phyloP scores from a whole-genome alignment of 305 asterid species.

The Fraxinus xanthoxyloides region DNA sequence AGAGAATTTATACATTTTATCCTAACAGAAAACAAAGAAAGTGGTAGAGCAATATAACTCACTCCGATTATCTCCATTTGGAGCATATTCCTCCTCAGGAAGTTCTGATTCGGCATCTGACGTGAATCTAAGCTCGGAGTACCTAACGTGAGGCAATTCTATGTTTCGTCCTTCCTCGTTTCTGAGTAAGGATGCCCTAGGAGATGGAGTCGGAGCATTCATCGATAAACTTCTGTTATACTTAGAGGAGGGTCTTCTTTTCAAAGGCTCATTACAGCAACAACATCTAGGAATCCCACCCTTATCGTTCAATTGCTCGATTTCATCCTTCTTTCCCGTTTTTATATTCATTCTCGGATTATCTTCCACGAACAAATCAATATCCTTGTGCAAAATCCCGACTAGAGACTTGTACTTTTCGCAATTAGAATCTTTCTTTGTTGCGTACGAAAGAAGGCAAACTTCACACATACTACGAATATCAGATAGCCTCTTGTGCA shows the following conservation, averaged over 20 bases:
- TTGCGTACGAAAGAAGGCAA: constrained; percentile 69
- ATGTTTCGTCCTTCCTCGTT: constrained; percentile 44
- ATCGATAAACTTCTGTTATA: constrained; percentile 48
- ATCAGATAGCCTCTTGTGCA: constrained; percentile 67
- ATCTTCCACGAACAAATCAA: constrained; percentile 44
- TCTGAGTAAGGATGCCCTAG: constrained; percentile 50
- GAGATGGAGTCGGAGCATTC: constrained; percentile 54
- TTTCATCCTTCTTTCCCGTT: constrained; percentile 44
- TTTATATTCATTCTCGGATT: constrained; percentile 33
- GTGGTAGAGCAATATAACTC: neutral
- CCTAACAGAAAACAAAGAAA: neutral
- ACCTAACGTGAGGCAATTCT: constrained; percentile 49
- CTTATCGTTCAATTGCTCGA: constrained; percentile 27
- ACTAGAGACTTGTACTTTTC: constrained; percentile 61
- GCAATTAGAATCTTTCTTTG: constrained; percentile 53
- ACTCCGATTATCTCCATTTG: constrained; percentile 45
- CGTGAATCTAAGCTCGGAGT: constrained; percentile 49
- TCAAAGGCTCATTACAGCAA: constrained; percentile 77
- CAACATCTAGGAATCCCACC: constrained; percentile 43
- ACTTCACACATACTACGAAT: constrained; percentile 68
- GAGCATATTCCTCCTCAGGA: constrained; percentile 43
- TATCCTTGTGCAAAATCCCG: constrained; percentile 65
- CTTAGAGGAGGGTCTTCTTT: constrained; percentile 36
- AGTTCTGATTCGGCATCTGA: constrained; percentile 46
- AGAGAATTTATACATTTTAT: neutral